A percentile compares a stretch with the other conserved stretches of the same genome.
Evolutionary conservation across 2,329 filamentous ascomycete genomes (phyloP).

Genomic region (Botrytis paeoniae): DNA sequence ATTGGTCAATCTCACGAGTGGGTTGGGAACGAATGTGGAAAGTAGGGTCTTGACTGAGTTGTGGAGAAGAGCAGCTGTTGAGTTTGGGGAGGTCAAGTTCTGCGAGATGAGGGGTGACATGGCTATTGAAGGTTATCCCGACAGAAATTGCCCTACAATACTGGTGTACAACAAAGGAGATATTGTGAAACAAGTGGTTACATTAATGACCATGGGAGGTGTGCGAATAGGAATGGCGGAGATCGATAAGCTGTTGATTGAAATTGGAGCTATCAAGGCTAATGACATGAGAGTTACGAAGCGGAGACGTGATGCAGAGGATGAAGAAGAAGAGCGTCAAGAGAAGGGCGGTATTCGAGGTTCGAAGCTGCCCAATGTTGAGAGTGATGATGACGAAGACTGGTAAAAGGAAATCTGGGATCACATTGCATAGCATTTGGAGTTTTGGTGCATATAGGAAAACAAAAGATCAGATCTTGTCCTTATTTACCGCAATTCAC

Average conservation of each 20-base stretch:
- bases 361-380: conserved; percentile 28
- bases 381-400: conserved; percentile 45
- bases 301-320: conserved; percentile 35
- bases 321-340: conserved; percentile 34
- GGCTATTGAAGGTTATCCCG: conserved; percentile 95
- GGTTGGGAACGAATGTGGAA: conserved; percentile 76
- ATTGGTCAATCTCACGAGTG: conserved; percentile 78
- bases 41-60: conserved; percentile 79
- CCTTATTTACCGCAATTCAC: neutral
- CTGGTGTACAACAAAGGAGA: conserved; percentile 90
- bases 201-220: conserved; percentile 74
- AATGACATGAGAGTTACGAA: conserved; percentile 69
- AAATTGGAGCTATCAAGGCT: conserved; percentile 74
- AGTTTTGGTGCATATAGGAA: conserved; percentile 15
- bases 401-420: conserved; percentile 9
- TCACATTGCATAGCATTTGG: conserved; percentile 19
- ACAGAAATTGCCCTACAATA: conserved; percentile 91
- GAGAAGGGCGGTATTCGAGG: conserved; percentile 35
- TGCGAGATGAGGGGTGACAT: conserved; percentile 90
- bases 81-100: conserved; percentile 95
- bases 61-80: conserved; percentile 78
- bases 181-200: conserved; percentile 90
- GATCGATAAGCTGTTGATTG: conserved; percentile 76
- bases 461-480: neutral
- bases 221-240: conserved; percentile 67